A percentile compares a stretch with the other conserved stretches of the same genome.
Conservation (phyloP, 2,329 filamentous ascomycete genomes). For the Pseudocercospora musae region DNA sequence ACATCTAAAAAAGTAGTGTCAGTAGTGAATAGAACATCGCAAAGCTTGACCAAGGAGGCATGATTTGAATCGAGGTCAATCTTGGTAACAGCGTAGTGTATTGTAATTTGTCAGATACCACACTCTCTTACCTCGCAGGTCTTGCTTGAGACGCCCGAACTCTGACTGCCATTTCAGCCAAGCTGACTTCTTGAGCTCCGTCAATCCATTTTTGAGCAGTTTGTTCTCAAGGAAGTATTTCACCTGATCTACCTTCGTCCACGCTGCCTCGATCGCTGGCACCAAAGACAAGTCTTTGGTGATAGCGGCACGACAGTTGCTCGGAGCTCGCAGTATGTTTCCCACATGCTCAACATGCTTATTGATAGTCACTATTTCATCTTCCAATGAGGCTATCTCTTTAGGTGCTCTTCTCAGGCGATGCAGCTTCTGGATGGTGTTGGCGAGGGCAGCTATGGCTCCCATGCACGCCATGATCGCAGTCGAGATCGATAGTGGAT, state of each 20-base stretch:
- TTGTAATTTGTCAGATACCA: background rate
- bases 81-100: background rate
- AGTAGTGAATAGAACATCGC: background rate
- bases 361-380: background rate
- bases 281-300: background rate
- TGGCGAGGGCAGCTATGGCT: background rate
- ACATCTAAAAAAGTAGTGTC: background rate
- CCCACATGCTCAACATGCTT: background rate
- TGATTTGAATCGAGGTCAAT: background rate
- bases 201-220: background rate
- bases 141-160: background rate
- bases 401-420: background rate
- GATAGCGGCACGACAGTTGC: background rate
- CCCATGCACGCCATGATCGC: background rate
- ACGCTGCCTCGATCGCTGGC: background rate
- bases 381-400: background rate
- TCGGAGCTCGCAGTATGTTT: background rate
- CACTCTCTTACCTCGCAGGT: background rate
- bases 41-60: background rate
- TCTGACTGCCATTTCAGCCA: background rate
- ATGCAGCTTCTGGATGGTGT: background rate
- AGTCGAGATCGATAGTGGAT: background rate
- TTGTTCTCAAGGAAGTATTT: background rate
- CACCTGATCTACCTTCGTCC: background rate
- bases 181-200: background rate